Evolutionary conservation across 495 filamentous ascomycete species (phyloP).

Genomic region (Neurospora cerealis): DNA sequence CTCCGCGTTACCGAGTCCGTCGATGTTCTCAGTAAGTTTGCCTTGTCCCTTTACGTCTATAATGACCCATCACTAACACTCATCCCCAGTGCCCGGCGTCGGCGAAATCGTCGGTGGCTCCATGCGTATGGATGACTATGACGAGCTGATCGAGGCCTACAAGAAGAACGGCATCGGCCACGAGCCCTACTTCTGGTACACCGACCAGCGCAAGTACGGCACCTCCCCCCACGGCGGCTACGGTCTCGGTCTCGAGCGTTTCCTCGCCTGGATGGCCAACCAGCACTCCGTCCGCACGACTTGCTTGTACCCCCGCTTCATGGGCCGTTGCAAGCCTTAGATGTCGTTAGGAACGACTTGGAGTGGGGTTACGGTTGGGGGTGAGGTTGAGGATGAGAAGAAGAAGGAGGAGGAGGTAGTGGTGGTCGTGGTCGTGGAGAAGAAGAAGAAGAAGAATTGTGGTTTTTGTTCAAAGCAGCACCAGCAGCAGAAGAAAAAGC

Average conservation of each 20-base stretch:
- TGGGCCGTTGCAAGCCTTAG: conserved; percentile 85
- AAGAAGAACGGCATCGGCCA: conserved; percentile 77
- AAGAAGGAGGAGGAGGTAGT: background rate
- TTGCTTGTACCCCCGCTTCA: conserved; percentile 88
- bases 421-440: background rate
- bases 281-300: conserved; percentile 85
- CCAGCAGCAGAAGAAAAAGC: background rate
- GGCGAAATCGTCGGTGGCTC: conserved; percentile 95
- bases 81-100: conserved; percentile 44
- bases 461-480: background rate
- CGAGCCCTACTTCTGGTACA: conserved; percentile 96
- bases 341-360: background rate
- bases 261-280: conserved; percentile 92
- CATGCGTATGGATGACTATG: conserved; percentile 90
- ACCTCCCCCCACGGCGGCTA: conserved; percentile 92
- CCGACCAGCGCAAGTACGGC: conserved; percentile 96
- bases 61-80: no score
- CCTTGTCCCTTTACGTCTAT: background rate
- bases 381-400: background rate
- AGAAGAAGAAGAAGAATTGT: background rate
- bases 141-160: conserved; percentile 87
- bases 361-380: background rate
- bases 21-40: conserved; percentile 57
- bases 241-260: conserved; percentile 89
- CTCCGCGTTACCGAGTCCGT: conserved; percentile 90